These are phyloP conservation scores for Macadamia integrifolia DNA, from an alignment of 164 flowering plant species.

Conservation along the genomic window DNA sequence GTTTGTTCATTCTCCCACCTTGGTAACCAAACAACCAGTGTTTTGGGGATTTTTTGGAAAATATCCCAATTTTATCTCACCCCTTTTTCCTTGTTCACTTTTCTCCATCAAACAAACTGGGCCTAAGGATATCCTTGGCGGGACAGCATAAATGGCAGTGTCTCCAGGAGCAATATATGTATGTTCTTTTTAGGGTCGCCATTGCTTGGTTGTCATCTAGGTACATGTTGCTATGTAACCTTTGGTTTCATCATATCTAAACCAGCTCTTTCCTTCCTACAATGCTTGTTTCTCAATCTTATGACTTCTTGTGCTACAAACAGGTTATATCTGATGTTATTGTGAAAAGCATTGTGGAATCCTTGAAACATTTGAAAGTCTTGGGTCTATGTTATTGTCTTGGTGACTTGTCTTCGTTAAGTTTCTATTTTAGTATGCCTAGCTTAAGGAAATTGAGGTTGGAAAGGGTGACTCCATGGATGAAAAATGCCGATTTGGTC, in stretches of 20 bases:
- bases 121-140: neutral
- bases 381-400: conserved; percentile 61
- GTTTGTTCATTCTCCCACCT: too few species aligned
- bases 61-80: too few species aligned
- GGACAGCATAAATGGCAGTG: neutral
- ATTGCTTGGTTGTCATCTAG: neutral
- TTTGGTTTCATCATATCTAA: neutral
- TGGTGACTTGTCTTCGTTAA: conserved; percentile 58
- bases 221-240: neutral
- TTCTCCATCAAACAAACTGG: too few species aligned
- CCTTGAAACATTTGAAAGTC: conserved; percentile 37
- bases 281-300: neutral
- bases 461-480: conserved; percentile 68
- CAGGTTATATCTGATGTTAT: conserved; percentile 64
- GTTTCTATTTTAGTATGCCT: conserved; percentile 41
- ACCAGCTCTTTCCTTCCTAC: neutral
- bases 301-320: conserved; percentile 1
- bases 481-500: conserved; percentile 64
- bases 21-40: too few species aligned
- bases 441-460: conserved; percentile 59
- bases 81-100: too few species aligned
- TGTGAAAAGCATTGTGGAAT: conserved; percentile 31
- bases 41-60: too few species aligned
- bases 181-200: neutral
- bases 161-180: neutral